Base-by-base conservation (phyloP, 1,284 basidiomycete genomes). In the Ustilago cynodontis region DNA sequence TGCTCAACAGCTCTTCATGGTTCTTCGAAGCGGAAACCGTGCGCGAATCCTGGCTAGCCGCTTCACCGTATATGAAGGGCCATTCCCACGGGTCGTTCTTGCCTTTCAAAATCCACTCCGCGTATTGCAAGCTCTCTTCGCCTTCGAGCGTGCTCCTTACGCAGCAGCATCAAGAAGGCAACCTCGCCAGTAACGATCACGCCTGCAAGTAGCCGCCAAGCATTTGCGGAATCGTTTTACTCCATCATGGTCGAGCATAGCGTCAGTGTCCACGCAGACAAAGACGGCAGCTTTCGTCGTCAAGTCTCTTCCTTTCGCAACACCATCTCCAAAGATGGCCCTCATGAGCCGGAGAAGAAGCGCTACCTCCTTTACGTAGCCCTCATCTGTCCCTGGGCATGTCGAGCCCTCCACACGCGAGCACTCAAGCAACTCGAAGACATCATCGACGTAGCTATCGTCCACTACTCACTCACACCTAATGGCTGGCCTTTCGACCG, bases 371-470 rank as follows among this genome's bases (percentile, higher is more conserved):
- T 78, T 24, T 54, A 63, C 53, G 63, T 73, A 29, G 62, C 67
- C 2, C 57, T 61, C 41, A 78, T 82, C 65, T 87, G 88, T 70
- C 89, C 95, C 3, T 97, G 95, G 95, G 95, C 95, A 0, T 93
- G 94, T 52, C 90, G 95, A 74, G 90, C 94, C 1, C 88, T 97
- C 60, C 97, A 98, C 81, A 89, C 92, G 1, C 90, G 95, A 74
- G 91, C 93, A 85, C 89, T 98, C 79, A 98, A 98, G 86, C 94
- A 95, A 1, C 89, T 98, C 28, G 93, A 98, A 70, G 89, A 93
- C 92, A 79, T 87, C 90, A 28, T 52, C 51, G 77, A 51, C 20
- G 47, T 57, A 49, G 45, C 41, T 26, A n/a, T 78, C 64, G 94
- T 96, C 33, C 94, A 94, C 67, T 93, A 94, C 1, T 90, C 88